phyloP scores from a whole-genome alignment of 352 stramenopile species.

The Peronospora belbahrii region DNA sequence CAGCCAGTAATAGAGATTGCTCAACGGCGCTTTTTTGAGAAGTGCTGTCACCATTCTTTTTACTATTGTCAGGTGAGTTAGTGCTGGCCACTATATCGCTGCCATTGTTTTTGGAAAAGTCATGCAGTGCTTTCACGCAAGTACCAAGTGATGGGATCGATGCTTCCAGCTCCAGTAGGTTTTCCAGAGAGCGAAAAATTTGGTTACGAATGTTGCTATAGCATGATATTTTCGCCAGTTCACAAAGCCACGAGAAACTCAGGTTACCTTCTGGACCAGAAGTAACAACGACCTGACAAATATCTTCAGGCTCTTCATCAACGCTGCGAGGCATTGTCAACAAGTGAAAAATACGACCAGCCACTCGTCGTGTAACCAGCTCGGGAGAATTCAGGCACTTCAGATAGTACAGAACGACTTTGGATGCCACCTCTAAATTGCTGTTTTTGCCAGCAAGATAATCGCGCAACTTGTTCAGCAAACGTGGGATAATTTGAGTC shows the following conservation, averaged over 20 bases:
- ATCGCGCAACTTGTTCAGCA: conserved; percentile 51
- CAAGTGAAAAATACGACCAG: conserved; percentile 56
- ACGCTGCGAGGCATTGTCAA: conserved; percentile 30
- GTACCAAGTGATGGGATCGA: conserved; percentile 54
- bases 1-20: conserved; percentile 49
- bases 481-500: conserved; percentile 40
- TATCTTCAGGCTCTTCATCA: conserved; percentile 28
- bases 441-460: conserved; percentile 36
- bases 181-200: conserved; percentile 62
- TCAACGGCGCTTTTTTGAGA: conserved; percentile 38
- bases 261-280: conserved; percentile 25
- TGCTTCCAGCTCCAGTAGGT: conserved; percentile 60
- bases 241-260: conserved; percentile 62
- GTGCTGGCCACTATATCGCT: conserved; percentile 5
- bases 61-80: conserved; percentile 3
- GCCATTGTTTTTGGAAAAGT: conserved; percentile 49
- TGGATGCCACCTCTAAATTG: conserved; percentile 26
- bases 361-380: conserved; percentile 41
- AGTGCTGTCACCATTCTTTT: conserved; percentile 13
- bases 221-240: conserved; percentile 58
- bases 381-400: conserved; percentile 54
- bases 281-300: conserved; percentile 7
- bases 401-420: conserved; percentile 66
- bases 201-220: conserved; percentile 47
- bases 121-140: conserved; percentile 60